Percentiles rank a stretch among this genome's conserved stretches.
These are phyloP conservation scores for Pelagomonas calceolata DNA, from an alignment of 108 stramenopile species.

Conservation along the genomic window DNA sequence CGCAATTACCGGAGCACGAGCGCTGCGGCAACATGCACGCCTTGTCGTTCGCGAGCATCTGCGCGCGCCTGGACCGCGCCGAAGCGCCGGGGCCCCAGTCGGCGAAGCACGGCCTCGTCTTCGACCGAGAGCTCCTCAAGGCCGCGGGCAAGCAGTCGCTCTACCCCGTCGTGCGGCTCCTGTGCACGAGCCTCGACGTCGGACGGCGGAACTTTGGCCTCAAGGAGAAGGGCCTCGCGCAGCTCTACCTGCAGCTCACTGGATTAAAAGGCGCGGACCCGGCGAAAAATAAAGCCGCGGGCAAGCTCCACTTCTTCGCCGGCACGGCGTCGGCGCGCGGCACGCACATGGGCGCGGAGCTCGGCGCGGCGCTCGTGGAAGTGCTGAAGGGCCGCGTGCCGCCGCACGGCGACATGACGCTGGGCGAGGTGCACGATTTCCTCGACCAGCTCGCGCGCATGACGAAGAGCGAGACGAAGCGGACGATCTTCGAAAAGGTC, in stretches of 20 bases:
- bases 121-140: neutral
- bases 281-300: neutral
- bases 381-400: neutral
- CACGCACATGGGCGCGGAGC: neutral
- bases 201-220: neutral
- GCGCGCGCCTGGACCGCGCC: too few relatives aligned
- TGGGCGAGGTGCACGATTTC: constrained; percentile 7
- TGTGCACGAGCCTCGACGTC: neutral
- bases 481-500: neutral
- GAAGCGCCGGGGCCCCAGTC: too few relatives aligned
- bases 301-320: neutral
- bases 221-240: neutral
- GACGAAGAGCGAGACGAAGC: neutral
- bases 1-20: too few relatives aligned
- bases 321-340: neutral
- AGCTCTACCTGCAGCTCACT: neutral
- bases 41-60: too few relatives aligned
- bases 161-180: neutral
- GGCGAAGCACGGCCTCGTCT: too few relatives aligned
- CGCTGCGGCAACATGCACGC: too few relatives aligned
- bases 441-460: constrained; percentile 4
- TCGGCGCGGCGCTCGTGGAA: neutral
- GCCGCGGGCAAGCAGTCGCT: neutral
- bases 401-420: neutral
- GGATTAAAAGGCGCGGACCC: neutral